These are phyloP conservation scores for Candida odintsovae DNA, from an alignment of 805 yeast genomes.

Conservation along the genomic window DNA sequence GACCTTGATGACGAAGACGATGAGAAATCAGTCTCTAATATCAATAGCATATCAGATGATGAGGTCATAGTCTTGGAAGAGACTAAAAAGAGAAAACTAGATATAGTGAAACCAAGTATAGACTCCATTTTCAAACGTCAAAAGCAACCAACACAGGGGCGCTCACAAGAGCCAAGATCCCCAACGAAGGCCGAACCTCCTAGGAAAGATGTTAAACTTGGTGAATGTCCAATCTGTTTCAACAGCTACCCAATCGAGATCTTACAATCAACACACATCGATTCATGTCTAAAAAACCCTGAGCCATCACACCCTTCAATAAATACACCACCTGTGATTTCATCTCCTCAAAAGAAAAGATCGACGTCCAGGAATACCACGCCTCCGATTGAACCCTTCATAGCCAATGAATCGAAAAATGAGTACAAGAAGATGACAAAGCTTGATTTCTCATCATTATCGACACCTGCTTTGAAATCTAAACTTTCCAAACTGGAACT, in stretches of 20 bases:
- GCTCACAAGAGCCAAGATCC: conserved; percentile 4
- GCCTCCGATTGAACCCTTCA: conserved; percentile 22
- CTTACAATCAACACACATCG: conserved; percentile 53
- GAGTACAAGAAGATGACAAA: conserved; percentile 47
- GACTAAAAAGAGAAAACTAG: conserved; percentile 17
- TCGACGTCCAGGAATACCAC: neutral
- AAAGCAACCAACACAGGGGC: neutral
- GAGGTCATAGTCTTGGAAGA: conserved; percentile 27
- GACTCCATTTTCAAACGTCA: conserved; percentile 15
- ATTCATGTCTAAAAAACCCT: conserved; percentile 42
- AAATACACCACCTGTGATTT: conserved; percentile 19
- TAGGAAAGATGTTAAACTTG: conserved; percentile 21
- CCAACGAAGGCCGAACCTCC: neutral
- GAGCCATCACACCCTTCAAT: conserved; percentile 23
- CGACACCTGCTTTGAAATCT: conserved; percentile 54
- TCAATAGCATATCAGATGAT: conserved; percentile 13
- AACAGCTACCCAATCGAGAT: conserved; percentile 43
- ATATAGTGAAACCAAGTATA: conserved; percentile 6
- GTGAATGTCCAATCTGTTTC: conserved; percentile 61
- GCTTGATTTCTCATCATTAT: conserved; percentile 55
- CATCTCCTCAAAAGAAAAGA: conserved; percentile 2
- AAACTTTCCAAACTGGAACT: conserved; percentile 50
- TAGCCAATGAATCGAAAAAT: conserved; percentile 23
- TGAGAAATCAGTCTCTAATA: conserved; percentile 2
- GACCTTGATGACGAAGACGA: conserved; percentile 20